These are phyloP conservation scores for Boletus sp. DNA, from an alignment of 1,284 basidiomycete genomes.

Conservation along the genomic window DNA sequence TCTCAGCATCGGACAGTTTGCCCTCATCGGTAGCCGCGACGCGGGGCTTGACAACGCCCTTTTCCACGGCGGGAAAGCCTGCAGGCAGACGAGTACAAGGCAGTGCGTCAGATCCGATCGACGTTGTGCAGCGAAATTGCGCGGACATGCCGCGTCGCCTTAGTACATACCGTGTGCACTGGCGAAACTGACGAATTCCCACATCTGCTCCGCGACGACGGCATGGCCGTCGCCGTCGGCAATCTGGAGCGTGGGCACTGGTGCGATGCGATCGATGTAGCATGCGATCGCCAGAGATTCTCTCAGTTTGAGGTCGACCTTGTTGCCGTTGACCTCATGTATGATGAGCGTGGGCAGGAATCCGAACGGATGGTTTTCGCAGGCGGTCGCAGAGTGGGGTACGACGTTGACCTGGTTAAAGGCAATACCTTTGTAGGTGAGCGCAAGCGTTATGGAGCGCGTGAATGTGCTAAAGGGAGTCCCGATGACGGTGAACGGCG, in stretches of 20 bases:
- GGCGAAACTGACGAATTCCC: slow-evolving; percentile 32
- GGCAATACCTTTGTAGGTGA: slow-evolving; percentile 27
- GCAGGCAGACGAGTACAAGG: not conserved
- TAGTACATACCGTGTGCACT: slow-evolving; percentile 23
- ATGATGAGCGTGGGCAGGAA: slow-evolving; percentile 32
- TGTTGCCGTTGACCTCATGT: slow-evolving; percentile 24
- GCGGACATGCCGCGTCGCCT: not conserved
- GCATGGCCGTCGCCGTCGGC: slow-evolving; percentile 20
- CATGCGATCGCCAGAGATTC: slow-evolving; percentile 29
- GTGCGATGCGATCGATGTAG: slow-evolving; percentile 29
- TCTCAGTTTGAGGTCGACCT: slow-evolving; percentile 26
- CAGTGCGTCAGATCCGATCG: not conserved
- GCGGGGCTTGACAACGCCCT: slow-evolving; percentile 32
- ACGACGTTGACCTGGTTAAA: slow-evolving; percentile 26
- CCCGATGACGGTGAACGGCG: slow-evolving; percentile 28
- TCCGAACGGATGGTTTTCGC: slow-evolving; percentile 31
- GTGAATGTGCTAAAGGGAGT: slow-evolving; percentile 36
- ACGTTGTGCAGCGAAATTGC: not conserved
- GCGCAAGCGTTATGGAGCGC: slow-evolving; percentile 31
- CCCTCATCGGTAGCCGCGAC: slow-evolving; percentile 27
- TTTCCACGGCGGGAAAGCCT: slow-evolving; percentile 32
- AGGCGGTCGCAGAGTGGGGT: slow-evolving; percentile 31
- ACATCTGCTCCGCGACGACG: slow-evolving; percentile 28
- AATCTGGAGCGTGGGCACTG: slow-evolving; percentile 26
- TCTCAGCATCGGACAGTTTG: slow-evolving; percentile 21